Evolutionary conservation across 805 yeast species (phyloP).

Genomic region (Torulaspora franciscae): DNA sequence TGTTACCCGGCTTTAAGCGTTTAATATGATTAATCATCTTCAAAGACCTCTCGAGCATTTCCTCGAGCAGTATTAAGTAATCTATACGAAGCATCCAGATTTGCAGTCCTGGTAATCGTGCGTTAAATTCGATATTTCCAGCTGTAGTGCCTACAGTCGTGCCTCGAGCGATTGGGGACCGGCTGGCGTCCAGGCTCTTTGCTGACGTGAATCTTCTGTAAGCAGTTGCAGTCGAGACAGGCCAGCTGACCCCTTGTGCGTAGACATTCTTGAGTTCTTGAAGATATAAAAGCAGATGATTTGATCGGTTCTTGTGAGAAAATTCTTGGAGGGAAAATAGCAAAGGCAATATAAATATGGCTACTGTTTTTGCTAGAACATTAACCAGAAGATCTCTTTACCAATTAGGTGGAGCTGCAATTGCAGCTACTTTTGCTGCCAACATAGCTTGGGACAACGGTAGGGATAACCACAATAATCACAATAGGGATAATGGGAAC

Average conservation of each 20-base stretch:
- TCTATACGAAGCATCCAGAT: neutral
- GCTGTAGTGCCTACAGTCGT: too few species aligned
- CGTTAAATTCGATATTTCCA: neutral
- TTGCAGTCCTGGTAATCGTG: neutral
- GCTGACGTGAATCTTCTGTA: too few species aligned
- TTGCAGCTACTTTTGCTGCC: slow-evolving; percentile 33
- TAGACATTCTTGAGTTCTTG: too few species aligned
- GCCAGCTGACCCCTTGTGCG: too few species aligned
- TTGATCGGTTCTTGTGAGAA: too few species aligned
- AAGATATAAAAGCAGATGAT: too few species aligned
- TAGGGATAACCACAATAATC: slow-evolving; percentile 15
- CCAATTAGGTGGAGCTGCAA: slow-evolving; percentile 29
- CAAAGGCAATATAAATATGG: slow-evolving; percentile 8
- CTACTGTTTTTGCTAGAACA: slow-evolving; percentile 21
- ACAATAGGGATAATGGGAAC: slow-evolving; percentile 16
- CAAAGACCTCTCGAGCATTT: neutral
- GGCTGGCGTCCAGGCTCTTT: too few species aligned
- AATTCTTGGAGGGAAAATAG: too few species aligned
- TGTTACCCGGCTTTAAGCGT: neutral
- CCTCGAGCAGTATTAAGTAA: neutral
- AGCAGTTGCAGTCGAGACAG: too few species aligned
- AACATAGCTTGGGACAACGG: slow-evolving; percentile 19
- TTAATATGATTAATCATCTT: neutral
- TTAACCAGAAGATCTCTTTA: slow-evolving; percentile 24
- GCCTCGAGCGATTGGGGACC: too few species aligned